These are phyloP conservation scores for Ilyonectria mors-panacis DNA, from an alignment of 2,329 filamentous ascomycete genomes.

Conservation along the genomic window DNA sequence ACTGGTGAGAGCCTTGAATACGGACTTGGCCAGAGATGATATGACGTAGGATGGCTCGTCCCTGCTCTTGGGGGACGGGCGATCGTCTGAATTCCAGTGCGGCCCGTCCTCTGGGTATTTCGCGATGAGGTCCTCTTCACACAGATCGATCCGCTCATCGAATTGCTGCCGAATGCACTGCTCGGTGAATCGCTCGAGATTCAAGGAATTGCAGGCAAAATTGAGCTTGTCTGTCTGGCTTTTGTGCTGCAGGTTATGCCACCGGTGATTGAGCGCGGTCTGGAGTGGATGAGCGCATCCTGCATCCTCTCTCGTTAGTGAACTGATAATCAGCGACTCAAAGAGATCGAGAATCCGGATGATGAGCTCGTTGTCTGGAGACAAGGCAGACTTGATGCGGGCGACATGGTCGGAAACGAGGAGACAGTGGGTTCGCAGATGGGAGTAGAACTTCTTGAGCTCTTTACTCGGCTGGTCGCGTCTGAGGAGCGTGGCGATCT, in stretches of 20 bases:
- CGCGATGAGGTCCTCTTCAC: background rate
- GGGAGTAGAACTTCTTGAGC: background rate
- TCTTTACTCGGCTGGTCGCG: background rate
- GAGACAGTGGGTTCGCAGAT: background rate
- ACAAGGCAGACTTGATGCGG: background rate
- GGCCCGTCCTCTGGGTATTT: background rate
- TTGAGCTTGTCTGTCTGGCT: background rate
- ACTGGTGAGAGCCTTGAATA: slow-evolving; percentile 17
- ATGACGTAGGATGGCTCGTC: slow-evolving; percentile 21
- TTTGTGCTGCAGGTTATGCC: background rate
- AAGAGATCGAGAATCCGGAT: background rate
- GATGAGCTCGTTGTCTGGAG: background rate
- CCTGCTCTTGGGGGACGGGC: background rate
- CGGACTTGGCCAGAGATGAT: slow-evolving; percentile 23
- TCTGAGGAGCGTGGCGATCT: background rate
- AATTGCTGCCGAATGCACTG: background rate
- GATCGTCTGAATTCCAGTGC: background rate
- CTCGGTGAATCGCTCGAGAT: background rate
- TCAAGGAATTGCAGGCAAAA: background rate
- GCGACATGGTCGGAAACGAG: background rate
- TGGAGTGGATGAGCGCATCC: background rate
- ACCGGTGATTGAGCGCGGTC: background rate
- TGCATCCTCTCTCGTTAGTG: background rate
- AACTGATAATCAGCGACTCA: background rate
- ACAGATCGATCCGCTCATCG: background rate